Conservation (phyloP, 140 eudicot genomes). For the Artemisia princeps region DNA sequence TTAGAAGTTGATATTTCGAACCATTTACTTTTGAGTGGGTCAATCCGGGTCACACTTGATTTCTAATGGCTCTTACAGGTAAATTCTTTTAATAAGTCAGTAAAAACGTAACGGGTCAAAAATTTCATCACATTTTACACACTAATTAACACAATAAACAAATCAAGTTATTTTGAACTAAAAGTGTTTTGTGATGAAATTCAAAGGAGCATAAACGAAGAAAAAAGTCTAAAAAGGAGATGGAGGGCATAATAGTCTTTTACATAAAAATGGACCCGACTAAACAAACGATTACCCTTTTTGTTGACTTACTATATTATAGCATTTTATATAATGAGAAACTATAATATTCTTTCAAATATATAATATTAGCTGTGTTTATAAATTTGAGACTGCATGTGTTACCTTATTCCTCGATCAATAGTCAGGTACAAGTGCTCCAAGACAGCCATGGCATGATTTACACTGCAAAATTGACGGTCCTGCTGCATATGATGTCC, state of each 20-base stretch:
- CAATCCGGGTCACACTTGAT: neutral
- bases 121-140: neutral
- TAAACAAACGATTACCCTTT: no score
- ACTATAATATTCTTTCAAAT: no score
- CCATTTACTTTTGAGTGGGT: neutral
- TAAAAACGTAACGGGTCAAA: neutral
- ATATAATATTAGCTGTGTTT: neutral
- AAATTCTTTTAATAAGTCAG: neutral
- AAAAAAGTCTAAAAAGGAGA: no score
- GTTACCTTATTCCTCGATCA: slow-evolving; percentile 8
- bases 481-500: slow-evolving; percentile 87
- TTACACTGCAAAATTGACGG: slow-evolving; percentile 83
- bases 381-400: slow-evolving; percentile 1
- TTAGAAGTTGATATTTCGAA: neutral
- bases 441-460: slow-evolving; percentile 95
- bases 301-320: no score
- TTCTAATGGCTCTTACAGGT: neutral
- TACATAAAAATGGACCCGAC: no score
- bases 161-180: no score
- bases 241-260: no score
- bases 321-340: no score
- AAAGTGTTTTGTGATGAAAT: no score
- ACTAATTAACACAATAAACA: neutral
- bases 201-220: no score
- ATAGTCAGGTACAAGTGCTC: slow-evolving; percentile 65